A percentile compares a stretch with the other conserved stretches of the same genome.
These are phyloP conservation scores for Solanum sitiens DNA, from an alignment of 257 asterid species.

Conservation along the genomic window DNA sequence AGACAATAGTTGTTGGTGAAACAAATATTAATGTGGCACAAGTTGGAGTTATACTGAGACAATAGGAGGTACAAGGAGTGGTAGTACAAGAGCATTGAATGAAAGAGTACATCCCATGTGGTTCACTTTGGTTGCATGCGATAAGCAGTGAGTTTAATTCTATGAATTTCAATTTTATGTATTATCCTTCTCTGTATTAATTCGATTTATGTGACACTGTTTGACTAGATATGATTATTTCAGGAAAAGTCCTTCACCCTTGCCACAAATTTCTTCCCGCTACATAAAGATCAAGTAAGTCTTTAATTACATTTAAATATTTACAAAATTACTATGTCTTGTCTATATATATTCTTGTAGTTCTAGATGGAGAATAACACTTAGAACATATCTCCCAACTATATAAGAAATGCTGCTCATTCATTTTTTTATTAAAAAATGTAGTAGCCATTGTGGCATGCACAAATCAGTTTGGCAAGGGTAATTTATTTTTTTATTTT, in stretches of 20 bases:
- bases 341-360: background rate
- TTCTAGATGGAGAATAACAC: background rate
- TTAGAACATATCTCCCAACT: background rate
- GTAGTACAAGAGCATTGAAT: background rate
- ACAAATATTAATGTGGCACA: background rate
- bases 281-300: conserved; percentile 14
- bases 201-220: background rate
- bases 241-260: background rate
- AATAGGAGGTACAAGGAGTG: background rate
- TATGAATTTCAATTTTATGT: background rate
- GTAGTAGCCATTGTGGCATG: background rate
- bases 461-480: background rate
- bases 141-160: conserved; percentile 10
- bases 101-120: conserved; percentile 1
- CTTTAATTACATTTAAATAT: background rate
- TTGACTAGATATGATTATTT: background rate
- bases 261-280: background rate
- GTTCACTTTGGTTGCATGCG: conserved; percentile 16
- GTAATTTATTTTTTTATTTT: background rate
- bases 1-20: background rate
- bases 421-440: background rate
- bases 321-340: background rate
- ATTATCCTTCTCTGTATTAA: background rate
- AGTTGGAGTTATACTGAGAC: background rate
- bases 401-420: too few relatives aligned